Percentiles rank a stretch among this genome's conserved stretches.
Conservation (phyloP, 169 alveolate genomes). For the Toxoplasma gondii region DNA sequence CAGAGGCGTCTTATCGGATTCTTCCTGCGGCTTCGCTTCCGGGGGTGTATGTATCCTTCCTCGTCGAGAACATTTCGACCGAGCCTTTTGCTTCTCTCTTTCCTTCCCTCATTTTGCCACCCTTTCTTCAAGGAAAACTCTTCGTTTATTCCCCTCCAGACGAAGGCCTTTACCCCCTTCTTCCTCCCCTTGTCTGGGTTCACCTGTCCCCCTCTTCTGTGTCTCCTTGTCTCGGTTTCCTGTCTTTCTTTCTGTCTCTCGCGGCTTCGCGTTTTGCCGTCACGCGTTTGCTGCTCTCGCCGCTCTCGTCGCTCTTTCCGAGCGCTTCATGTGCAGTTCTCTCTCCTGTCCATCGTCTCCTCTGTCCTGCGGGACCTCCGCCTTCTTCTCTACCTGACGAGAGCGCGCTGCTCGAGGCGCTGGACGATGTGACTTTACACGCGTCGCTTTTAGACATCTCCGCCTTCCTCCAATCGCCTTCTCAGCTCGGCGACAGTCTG, state of each 20-base stretch:
- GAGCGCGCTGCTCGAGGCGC: background rate
- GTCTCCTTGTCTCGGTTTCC: background rate
- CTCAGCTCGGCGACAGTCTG: background rate
- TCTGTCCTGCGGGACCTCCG: background rate
- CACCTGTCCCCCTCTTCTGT: background rate
- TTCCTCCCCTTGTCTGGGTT: slow-evolving; percentile 48
- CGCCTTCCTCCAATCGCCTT: background rate
- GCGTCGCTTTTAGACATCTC: background rate
- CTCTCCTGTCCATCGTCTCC: background rate
- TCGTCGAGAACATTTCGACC: background rate
- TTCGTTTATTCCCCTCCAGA: slow-evolving; percentile 44
- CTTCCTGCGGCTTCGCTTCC: slow-evolving; percentile 4
- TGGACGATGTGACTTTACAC: background rate
- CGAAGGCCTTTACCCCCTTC: slow-evolving; percentile 38
- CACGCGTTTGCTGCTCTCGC: background rate
- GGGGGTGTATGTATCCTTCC: background rate
- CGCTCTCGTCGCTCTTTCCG: background rate
- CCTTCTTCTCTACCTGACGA: background rate
- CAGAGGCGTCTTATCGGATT: background rate
- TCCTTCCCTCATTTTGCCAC: background rate
- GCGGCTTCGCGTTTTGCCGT: slow-evolving; percentile 1
- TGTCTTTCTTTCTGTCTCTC: slow-evolving; percentile 6
- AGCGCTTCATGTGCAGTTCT: background rate
- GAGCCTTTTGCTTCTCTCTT: background rate
- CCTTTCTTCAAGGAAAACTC: background rate